A percentile compares a stretch with the other conserved stretches of the same genome.
These are phyloP conservation scores for Trichoderma virens DNA, from an alignment of 495 filamentous ascomycete genomes.

Conservation along the genomic window DNA sequence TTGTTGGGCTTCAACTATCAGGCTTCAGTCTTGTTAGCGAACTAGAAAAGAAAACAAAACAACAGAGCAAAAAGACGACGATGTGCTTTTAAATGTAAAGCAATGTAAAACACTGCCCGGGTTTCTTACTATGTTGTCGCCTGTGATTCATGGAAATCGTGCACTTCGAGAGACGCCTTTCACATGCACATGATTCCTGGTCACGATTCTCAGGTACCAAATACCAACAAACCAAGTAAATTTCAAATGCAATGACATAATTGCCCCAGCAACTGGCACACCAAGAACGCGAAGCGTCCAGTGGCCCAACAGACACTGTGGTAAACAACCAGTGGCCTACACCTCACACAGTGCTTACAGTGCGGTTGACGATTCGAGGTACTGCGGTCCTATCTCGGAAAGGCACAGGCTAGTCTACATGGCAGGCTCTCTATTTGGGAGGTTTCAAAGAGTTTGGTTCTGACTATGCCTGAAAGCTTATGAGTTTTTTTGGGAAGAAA, in stretches of 20 bases:
- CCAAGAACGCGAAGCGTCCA: background rate
- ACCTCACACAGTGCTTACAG: background rate
- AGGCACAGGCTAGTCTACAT: background rate
- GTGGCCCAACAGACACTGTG: background rate
- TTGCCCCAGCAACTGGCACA: conserved; percentile 10
- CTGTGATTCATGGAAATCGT: background rate
- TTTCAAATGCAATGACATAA: conserved; percentile 11
- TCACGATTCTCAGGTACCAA: background rate
- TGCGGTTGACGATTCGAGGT: background rate
- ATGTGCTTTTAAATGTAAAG: background rate
- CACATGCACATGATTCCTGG: background rate
- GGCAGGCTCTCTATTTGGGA: background rate
- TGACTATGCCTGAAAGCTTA: background rate
- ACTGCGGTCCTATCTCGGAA: background rate
- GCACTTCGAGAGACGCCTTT: background rate
- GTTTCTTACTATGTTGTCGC: no score
- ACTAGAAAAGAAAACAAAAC: background rate
- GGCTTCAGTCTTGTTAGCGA: background rate
- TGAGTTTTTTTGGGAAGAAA: background rate
- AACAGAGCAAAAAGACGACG: background rate
- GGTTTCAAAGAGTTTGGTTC: background rate
- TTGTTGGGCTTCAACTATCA: conserved; percentile 8
- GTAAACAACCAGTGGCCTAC: background rate
- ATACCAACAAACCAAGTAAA: background rate
- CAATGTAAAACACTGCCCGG: no score